Evolutionary conservation across 139 green algal genomes (phyloP).

Genomic region (Dunaliella sp.): DNA sequence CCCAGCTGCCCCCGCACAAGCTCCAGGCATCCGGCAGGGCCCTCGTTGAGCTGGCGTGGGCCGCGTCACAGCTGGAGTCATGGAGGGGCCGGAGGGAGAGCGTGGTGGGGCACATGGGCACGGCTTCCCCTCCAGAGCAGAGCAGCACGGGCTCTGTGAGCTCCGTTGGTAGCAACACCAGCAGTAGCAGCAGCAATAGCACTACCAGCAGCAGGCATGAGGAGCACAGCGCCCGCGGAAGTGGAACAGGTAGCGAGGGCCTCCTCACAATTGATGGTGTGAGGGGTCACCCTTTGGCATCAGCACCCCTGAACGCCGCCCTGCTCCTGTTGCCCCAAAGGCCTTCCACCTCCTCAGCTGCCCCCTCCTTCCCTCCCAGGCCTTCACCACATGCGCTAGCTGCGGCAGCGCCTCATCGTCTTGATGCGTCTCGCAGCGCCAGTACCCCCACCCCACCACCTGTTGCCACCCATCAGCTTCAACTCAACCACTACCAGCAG

Average conservation of each 20-base stretch:
- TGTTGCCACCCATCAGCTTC: no score
- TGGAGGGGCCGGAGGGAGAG: neutral
- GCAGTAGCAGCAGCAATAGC: constrained; percentile 10
- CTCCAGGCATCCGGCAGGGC: neutral
- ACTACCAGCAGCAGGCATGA: neutral
- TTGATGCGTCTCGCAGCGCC: neutral
- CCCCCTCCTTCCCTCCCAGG: neutral
- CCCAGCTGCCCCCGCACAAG: neutral
- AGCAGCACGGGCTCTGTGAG: no score
- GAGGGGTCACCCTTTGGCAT: no score
- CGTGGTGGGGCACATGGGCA: neutral
- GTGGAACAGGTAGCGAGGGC: no score
- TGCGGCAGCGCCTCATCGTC: neutral
- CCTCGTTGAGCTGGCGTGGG: neutral
- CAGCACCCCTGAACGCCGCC: neutral
- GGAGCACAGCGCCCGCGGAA: neutral
- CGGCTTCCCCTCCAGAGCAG: no score
- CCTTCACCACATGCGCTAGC: constrained; percentile 3
- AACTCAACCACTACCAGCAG: constrained; percentile 9
- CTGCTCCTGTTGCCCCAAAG: neutral
- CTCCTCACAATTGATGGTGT: no score
- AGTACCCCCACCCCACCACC: no score
- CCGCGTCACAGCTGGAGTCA: neutral
- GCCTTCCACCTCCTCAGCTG: neutral
- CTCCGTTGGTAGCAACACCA: neutral